Percentiles rank a stretch among this genome's conserved stretches.
Conservation (phyloP, 306 rosid species). For the Casuarina glauca region DNA sequence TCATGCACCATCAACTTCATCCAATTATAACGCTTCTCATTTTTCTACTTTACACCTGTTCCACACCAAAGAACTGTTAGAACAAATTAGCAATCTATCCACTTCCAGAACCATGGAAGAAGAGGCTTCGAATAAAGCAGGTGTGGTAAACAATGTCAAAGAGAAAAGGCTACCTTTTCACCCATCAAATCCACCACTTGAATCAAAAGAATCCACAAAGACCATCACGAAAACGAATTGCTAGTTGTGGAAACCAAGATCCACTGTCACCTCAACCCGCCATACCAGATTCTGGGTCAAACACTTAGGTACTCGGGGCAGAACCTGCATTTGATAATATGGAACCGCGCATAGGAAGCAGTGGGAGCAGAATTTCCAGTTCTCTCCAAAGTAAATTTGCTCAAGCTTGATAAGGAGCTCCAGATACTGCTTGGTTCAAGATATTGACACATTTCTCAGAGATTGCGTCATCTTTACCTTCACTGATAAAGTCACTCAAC, state of each 20-base stretch:
- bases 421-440: neutral
- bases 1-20: neutral
- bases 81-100: neutral
- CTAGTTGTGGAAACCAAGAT: neutral
- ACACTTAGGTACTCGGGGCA: neutral
- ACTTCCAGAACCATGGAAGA: neutral
- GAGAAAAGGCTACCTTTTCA: neutral
- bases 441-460: conserved; percentile 16
- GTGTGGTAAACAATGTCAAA: no score
- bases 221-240: neutral
- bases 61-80: neutral
- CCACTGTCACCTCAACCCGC: neutral
- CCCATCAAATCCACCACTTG: neutral
- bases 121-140: neutral
- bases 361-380: neutral
- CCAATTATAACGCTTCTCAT: neutral
- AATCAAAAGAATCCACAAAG: neutral
- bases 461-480: conserved; percentile 6
- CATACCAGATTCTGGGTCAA: neutral
- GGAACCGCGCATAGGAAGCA: neutral
- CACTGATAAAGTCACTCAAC: conserved; percentile 28
- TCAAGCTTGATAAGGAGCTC: neutral
- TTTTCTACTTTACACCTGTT: neutral
- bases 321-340: neutral
- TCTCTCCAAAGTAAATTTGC: neutral